These are phyloP conservation scores for Apiotrichum laibachii DNA, from an alignment of 1,284 basidiomycete genomes.

Conservation along the genomic window DNA sequence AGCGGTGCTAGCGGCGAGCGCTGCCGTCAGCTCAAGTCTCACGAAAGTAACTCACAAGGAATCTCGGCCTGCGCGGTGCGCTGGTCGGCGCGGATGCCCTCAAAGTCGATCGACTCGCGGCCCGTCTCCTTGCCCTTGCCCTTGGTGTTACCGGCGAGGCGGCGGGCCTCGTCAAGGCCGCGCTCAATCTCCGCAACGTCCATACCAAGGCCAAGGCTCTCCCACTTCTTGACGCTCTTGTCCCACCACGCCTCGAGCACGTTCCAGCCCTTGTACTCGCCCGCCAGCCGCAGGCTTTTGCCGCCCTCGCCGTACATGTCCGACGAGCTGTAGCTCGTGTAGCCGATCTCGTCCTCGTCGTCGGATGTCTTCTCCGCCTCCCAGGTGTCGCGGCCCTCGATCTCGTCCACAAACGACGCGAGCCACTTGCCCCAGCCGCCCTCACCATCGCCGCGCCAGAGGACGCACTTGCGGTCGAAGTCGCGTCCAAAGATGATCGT, in stretches of 20 bases:
- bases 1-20: neutral
- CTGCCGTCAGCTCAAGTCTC: neutral
- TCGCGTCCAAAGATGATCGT: slow-evolving; percentile 97
- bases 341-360: slow-evolving; percentile 71
- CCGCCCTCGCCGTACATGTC: slow-evolving; percentile 67
- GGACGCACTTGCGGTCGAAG: slow-evolving; percentile 95
- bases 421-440: slow-evolving; percentile 95
- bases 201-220: slow-evolving; percentile 67
- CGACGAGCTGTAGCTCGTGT: slow-evolving; percentile 77
- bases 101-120: slow-evolving; percentile 12
- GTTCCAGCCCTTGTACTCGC: slow-evolving; percentile 84
- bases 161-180: slow-evolving; percentile 39
- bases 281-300: slow-evolving; percentile 64
- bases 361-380: slow-evolving; percentile 62
- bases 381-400: slow-evolving; percentile 83
- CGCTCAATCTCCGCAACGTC: slow-evolving; percentile 48
- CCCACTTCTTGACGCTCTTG: slow-evolving; percentile 77
- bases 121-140: slow-evolving; percentile 24
- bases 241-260: slow-evolving; percentile 89
- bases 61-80: slow-evolving; percentile 39
- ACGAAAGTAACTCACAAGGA: slow-evolving; percentile 34
- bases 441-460: slow-evolving; percentile 84
- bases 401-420: slow-evolving; percentile 85
- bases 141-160: slow-evolving; percentile 35
- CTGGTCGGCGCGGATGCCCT: slow-evolving; percentile 32